Evolutionary conservation across 495 filamentous ascomycete species (phyloP).

Genomic region (Tuber brumale): DNA sequence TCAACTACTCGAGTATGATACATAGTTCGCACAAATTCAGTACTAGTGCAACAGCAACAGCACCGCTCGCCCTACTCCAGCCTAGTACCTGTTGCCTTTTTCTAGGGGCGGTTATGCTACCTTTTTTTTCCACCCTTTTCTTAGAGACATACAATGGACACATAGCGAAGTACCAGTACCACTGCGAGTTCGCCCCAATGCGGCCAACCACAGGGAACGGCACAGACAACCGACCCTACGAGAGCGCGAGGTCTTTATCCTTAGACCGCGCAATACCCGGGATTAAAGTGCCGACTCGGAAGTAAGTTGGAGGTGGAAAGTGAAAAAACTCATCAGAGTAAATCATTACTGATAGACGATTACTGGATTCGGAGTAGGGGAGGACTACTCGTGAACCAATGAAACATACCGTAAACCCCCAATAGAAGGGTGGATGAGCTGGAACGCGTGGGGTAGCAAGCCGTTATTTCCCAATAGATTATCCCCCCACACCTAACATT

Average conservation of each 20-base stretch:
- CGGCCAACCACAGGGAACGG: not conserved
- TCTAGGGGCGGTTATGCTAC: not conserved
- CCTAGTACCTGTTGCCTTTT: not conserved
- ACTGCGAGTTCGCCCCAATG: not conserved
- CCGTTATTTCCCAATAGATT: not conserved
- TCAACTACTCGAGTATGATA: not conserved
- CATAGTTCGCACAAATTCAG: not conserved
- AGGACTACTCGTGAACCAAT: not conserved
- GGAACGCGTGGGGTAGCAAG: not conserved
- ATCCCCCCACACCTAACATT: not conserved
- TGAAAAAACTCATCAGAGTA: constrained; percentile 1
- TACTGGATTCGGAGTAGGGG: not conserved
- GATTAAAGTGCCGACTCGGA: not conserved
- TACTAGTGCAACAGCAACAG: not conserved
- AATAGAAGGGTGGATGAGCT: not conserved
- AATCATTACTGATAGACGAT: not conserved
- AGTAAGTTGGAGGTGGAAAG: not conserved
- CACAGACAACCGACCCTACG: not conserved
- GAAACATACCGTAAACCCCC: not conserved
- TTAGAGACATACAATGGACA: not conserved
- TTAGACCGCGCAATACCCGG: not conserved
- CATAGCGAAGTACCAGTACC: not conserved
- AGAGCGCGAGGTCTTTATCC: not conserved
- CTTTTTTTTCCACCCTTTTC: not conserved
- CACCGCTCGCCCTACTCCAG: not conserved